Conservation (phyloP, 805 yeast genomes). For the Candida ponderosae region DNA sequence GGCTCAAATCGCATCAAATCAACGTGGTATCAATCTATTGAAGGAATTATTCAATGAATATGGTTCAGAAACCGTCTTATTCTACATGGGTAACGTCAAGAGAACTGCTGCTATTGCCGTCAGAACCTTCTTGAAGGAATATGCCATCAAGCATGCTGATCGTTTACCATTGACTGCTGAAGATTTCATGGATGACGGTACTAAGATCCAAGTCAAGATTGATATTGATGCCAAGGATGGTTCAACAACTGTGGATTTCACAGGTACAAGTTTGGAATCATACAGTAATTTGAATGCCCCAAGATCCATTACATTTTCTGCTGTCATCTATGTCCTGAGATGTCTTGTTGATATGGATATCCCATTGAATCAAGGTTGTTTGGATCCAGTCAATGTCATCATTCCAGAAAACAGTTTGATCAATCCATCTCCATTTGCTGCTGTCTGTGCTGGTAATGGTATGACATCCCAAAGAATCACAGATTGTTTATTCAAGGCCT, state of each 20-base stretch:
- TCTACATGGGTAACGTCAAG: slow-evolving; percentile 40
- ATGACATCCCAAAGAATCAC: slow-evolving; percentile 51
- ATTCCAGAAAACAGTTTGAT: slow-evolving; percentile 27
- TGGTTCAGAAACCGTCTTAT: slow-evolving; percentile 31
- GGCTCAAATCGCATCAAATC: slow-evolving; percentile 45
- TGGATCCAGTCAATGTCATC: slow-evolving; percentile 33
- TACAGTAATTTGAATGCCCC: slow-evolving; percentile 51
- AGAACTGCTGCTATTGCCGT: slow-evolving; percentile 41
- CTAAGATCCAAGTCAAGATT: slow-evolving; percentile 35
- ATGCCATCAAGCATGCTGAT: slow-evolving; percentile 34
- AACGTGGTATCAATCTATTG: slow-evolving; percentile 40
- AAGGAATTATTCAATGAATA: slow-evolving; percentile 35
- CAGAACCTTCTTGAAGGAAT: slow-evolving; percentile 23
- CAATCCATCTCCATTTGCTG: slow-evolving; percentile 33
- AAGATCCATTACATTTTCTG: slow-evolving; percentile 42
- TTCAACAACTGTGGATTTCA: slow-evolving; percentile 42
- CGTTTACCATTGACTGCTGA: slow-evolving; percentile 31
- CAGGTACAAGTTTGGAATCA: slow-evolving; percentile 43
- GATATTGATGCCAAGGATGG: slow-evolving; percentile 30
- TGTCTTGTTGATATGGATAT: slow-evolving; percentile 43
- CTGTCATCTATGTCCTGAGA: slow-evolving; percentile 45
- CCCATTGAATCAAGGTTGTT: slow-evolving; percentile 51
- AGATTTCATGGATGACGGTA: slow-evolving; percentile 51
- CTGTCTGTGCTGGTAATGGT: slow-evolving; percentile 45
- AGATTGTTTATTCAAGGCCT: slow-evolving; percentile 45